Conservation (phyloP, 306 rosid species). For the Mucuna pruriens region DNA sequence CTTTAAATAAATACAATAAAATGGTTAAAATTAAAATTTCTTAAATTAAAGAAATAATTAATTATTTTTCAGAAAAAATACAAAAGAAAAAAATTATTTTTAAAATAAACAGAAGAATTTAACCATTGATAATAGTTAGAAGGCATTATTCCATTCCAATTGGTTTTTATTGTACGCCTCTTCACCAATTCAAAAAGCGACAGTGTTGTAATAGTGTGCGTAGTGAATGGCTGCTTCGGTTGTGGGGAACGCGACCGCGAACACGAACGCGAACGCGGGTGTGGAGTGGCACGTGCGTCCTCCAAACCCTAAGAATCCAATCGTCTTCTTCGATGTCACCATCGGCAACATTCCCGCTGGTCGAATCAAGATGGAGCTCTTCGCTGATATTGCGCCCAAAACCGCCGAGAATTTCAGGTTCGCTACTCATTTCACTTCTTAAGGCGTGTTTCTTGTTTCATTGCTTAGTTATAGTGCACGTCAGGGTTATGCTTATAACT, state of each 20-base stretch:
- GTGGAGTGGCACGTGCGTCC: slow-evolving; percentile 99
- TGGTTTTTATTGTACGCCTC: too few relatives aligned
- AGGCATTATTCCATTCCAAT: too few relatives aligned
- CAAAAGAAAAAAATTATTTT: too few relatives aligned
- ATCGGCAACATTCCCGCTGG: slow-evolving; percentile 98
- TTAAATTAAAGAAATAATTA: too few relatives aligned
- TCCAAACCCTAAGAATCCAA: slow-evolving; percentile 95
- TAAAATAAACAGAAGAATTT: too few relatives aligned
- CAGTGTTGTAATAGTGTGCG: background rate
- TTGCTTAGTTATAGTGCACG: background rate
- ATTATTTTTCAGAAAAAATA: too few relatives aligned
- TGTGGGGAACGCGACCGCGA: slow-evolving; percentile 39
- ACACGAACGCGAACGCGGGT: background rate
- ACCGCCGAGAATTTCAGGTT: slow-evolving; percentile 97
- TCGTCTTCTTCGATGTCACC: slow-evolving; percentile 95
- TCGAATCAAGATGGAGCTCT: slow-evolving; percentile 98
- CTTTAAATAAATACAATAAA: too few relatives aligned
- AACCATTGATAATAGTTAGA: too few relatives aligned
- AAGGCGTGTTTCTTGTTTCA: background rate
- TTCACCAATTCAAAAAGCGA: background rate
- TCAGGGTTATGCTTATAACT: background rate
- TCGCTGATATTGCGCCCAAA: slow-evolving; percentile 92
- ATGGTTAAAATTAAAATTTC: too few relatives aligned
- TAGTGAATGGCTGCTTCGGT: slow-evolving; percentile 55
- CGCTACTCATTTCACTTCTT: too few relatives aligned